These are phyloP conservation scores for Apiotrichum sp. DNA, from an alignment of 1,284 basidiomycete genomes.

Conservation along the genomic window DNA sequence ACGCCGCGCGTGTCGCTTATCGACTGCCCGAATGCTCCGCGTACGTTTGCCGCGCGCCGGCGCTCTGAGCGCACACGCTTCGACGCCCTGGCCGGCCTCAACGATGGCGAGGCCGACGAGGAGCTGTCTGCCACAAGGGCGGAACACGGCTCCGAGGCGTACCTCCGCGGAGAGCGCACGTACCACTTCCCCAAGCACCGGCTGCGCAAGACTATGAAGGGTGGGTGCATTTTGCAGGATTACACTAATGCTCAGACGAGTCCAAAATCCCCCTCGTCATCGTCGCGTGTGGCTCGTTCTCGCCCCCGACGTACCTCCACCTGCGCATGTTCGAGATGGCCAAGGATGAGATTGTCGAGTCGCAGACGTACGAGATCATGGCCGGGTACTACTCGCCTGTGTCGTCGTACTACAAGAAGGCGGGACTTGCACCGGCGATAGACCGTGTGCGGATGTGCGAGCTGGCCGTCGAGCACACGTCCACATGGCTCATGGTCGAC, in stretches of 20 bases:
- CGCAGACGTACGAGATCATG: slow-evolving; percentile 86
- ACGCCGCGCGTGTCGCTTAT: background rate
- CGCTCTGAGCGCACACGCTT: slow-evolving; percentile 15
- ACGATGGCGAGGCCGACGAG: slow-evolving; percentile 47
- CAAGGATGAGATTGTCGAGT: slow-evolving; percentile 86
- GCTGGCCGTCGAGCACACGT: slow-evolving; percentile 66
- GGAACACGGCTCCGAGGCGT: slow-evolving; percentile 35
- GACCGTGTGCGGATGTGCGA: slow-evolving; percentile 85
- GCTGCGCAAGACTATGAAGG: slow-evolving; percentile 46
- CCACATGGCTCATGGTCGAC: slow-evolving; percentile 71
- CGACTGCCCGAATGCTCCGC: background rate
- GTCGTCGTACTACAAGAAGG: slow-evolving; percentile 84
- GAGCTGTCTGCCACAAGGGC: slow-evolving; percentile 38
- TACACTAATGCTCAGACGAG: slow-evolving; percentile 37
- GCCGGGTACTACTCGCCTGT: slow-evolving; percentile 93
- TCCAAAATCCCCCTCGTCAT: slow-evolving; percentile 49
- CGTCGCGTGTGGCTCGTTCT: slow-evolving; percentile 55
- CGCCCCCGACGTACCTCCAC: slow-evolving; percentile 55
- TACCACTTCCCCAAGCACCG: slow-evolving; percentile 48
- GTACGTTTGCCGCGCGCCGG: background rate
- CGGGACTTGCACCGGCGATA: slow-evolving; percentile 69
- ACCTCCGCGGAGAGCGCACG: slow-evolving; percentile 31
- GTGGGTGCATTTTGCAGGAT: slow-evolving; percentile 24
- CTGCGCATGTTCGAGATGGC: slow-evolving; percentile 97
- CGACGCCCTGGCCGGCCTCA: slow-evolving; percentile 39